Evolutionary conservation across 2,329 filamentous ascomycete species (phyloP), one percentile per base, ranked within the genome.

Genomic region (Phialemonium atrogriseum): DNA sequence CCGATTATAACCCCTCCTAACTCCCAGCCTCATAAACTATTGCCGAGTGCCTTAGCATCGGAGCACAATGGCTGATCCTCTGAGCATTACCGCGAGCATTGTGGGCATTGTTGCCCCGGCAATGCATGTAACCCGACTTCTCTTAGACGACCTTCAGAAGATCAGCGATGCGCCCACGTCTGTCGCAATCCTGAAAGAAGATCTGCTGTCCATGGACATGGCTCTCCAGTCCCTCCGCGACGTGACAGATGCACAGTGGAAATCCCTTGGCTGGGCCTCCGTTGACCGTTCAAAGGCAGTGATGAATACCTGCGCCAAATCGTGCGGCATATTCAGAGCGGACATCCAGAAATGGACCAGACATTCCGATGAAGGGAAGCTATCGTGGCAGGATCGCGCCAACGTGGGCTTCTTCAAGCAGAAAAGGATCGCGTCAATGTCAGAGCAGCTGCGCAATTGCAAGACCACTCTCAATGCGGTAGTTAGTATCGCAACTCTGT

Each of bases 321-420:
- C 50, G 34, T 57, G 51, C 41, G 32, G 45, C 24, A 35, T 44
- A n/a, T 53, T 55, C 24, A 45, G 43, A 26, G 37, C 40, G 34
- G 44, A 48, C 34, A 44, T 57, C 30, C 37, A 49, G 32, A 39
- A 39, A 28, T 55, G 50, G 52, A 55, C 52, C 18, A 46, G 46
- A 41, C 50, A 54, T 34, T 7, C 9, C 14, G 24, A 26, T 14
- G 53, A 47, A 24, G 45, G 50, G 27, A 54, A 45, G 31, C 39
- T 56, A 16, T 35, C 46, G 34, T 53, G 41, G 47, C 43, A 38
- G 36, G 52, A 54, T 38, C 43, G 47, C 41, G 43, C 46, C 40
- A 54, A 40, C 31, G 48, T 56, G 15, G 52, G 54, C 36, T 46
- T 56, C 42, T 48, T 56, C 38, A 56, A 51, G 45, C 37, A 56